Evolutionary conservation across 768 basidiomycete genomes (phyloP), one percentile per base, ranked within the genome.

Genomic region (Serendipita sp.): DNA sequence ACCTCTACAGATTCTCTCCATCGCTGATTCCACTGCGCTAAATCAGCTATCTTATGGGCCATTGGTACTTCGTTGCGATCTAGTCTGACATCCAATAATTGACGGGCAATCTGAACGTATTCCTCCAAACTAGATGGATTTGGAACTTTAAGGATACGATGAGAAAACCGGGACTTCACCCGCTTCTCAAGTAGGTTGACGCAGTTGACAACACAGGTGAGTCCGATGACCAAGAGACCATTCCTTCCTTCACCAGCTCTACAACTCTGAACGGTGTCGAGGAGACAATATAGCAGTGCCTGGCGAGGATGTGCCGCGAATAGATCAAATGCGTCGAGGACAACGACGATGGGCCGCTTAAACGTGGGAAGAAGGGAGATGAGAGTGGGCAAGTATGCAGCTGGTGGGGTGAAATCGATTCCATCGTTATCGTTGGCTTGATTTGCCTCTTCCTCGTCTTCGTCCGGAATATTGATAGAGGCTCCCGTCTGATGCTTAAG

Each of bases 151-250:
- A 94, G 78, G 69, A 91, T 88, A 64, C 96, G 80, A 36, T 93
- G 91, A 1, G 94, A 97, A 75, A 98, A 99, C 2, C 96, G 83
- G 67, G 92, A 96, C 74, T 98, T 96, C 60, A 99, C 96, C 48
- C 96, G 81, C 73, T 99, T 99, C 73, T 99, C 96, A 16, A 99
- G 78, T 2, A 88, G 74, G 67, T 89, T 87, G 65, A 97, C 80
- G 16, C 91, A 87, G 69, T 98, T 93, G 27, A 94, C 80, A 6
- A 93, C 84, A 36, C 83, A 84, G 0, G 93, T 92, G 10, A 93
- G 73, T 5, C 96, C 96, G 40, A 99, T 76, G 37, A 99, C 85
- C 0, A 86, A 87, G 23, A 96, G 73, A 2, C 92, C 93, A 66
- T 81, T 83, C 68, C 71, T 81, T 11, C 76, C 77, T 50, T 75